These are phyloP conservation scores for Quercus gilva DNA, from an alignment of 306 rosid species.

Conservation along the genomic window DNA sequence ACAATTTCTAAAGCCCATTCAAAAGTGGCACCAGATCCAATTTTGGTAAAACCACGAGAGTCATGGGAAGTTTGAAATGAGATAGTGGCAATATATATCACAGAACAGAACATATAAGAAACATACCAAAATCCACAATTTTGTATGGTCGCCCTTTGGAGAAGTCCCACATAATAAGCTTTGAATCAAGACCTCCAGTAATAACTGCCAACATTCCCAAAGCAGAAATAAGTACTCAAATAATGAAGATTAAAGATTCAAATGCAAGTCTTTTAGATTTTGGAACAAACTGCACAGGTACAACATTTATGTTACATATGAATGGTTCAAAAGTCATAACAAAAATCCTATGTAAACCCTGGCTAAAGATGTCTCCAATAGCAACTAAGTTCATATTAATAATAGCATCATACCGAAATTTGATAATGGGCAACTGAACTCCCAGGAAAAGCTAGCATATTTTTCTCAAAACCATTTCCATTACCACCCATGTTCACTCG, in stretches of 20 bases:
- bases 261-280: constrained; percentile 13
- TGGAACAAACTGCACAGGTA: background rate
- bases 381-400: background rate
- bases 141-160: constrained; percentile 76
- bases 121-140: constrained; percentile 62
- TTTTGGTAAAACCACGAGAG: background rate
- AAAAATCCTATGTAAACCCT: background rate
- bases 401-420: background rate
- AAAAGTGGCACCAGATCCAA: background rate
- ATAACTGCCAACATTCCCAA: constrained; percentile 49
- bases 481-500: no score
- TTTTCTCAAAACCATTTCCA: no score
- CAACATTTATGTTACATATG: background rate
- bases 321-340: background rate
- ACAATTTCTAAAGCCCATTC: background rate
- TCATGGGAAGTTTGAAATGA: background rate
- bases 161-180: constrained; percentile 86
- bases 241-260: background rate
- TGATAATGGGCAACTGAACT: no score
- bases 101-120: constrained; percentile 12
- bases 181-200: constrained; percentile 91
- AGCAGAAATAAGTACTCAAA: constrained; percentile 15
- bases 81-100: background rate
- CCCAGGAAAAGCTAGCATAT: no score
- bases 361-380: background rate